These are phyloP conservation scores for Pythium sukuiense DNA, from an alignment of 352 stramenopile genomes.

Conservation along the genomic window DNA sequence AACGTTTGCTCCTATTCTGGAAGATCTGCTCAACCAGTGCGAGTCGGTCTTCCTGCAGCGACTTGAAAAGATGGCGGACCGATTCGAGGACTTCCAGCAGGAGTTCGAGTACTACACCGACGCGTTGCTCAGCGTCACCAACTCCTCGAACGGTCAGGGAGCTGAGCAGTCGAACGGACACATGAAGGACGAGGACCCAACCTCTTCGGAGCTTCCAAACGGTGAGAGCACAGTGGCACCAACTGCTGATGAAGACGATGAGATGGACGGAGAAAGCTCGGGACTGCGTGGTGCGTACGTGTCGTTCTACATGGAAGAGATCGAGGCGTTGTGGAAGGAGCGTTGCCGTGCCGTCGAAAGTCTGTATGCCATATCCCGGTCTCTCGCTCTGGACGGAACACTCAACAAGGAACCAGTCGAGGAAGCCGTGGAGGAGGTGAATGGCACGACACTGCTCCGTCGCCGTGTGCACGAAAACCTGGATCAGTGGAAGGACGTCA, in stretches of 20 bases:
- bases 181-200: constrained; percentile 24
- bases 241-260: constrained; percentile 22
- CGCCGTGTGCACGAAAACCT: constrained; percentile 23
- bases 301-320: constrained; percentile 79
- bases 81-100: constrained; percentile 72
- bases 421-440: neutral
- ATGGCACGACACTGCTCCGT: constrained; percentile 13
- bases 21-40: constrained; percentile 63
- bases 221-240: constrained; percentile 19
- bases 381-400: constrained; percentile 27
- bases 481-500: constrained; percentile 63
- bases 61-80: constrained; percentile 55
- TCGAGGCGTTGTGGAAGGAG: constrained; percentile 83
- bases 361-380: constrained; percentile 70
- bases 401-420: neutral
- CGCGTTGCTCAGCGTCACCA: constrained; percentile 49
- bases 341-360: constrained; percentile 73
- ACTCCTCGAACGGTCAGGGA: constrained; percentile 2
- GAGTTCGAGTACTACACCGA: constrained; percentile 82
- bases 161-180: constrained; percentile 18
- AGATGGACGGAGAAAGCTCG: constrained; percentile 36
- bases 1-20: constrained; percentile 67
- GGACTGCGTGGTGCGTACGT: constrained; percentile 67
- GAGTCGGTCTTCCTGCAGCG: constrained; percentile 68
- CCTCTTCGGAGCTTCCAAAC: constrained; percentile 1